Percentiles rank a stretch among this genome's conserved stretches.
These are phyloP conservation scores for Phellinidium pouzarii DNA, from an alignment of 1,284 basidiomycete genomes.

Conservation along the genomic window DNA sequence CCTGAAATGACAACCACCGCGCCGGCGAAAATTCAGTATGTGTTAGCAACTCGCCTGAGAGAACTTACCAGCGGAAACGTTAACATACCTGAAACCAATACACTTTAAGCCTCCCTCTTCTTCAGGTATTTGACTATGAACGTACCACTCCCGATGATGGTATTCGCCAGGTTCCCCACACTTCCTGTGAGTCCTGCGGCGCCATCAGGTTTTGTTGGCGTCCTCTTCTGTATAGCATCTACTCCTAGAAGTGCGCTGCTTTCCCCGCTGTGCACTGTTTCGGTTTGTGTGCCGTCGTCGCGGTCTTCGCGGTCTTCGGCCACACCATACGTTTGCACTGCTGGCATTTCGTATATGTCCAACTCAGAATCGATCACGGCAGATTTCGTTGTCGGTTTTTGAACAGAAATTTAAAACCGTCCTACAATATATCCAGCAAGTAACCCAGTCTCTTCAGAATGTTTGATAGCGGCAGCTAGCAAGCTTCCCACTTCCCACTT, in stretches of 20 bases:
- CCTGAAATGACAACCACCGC: constrained; percentile 36
- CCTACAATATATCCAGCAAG: not conserved
- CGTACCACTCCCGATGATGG: constrained; percentile 83
- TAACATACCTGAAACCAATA: constrained; percentile 58
- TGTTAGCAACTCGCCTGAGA: not conserved
- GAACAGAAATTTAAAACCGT: not conserved
- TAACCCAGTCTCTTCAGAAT: not conserved
- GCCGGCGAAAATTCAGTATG: constrained; percentile 1
- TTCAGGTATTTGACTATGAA: constrained; percentile 21
- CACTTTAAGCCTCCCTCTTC: constrained; percentile 14
- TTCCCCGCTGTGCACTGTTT: constrained; percentile 24
- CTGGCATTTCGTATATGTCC: constrained; percentile 39
- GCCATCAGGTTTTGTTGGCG: constrained; percentile 41
- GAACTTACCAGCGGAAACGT: constrained; percentile 68
- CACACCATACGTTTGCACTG: constrained; percentile 53
- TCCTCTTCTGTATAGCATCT: constrained; percentile 28
- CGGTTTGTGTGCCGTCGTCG: constrained; percentile 10
- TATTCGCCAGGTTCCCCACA: constrained; percentile 76
- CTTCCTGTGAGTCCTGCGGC: constrained; percentile 60
- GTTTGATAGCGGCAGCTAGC: not conserved
- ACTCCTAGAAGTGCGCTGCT: constrained; percentile 48
- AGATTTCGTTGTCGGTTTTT: not conserved
- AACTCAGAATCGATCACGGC: not conserved
- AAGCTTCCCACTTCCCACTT: too few species aligned
- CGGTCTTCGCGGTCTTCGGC: too few species aligned